Evolutionary conservation across 2,329 filamentous ascomycete genomes (phyloP), one percentile per base, ranked within the genome.

Genomic region (Pseudopithomyces maydicus): DNA sequence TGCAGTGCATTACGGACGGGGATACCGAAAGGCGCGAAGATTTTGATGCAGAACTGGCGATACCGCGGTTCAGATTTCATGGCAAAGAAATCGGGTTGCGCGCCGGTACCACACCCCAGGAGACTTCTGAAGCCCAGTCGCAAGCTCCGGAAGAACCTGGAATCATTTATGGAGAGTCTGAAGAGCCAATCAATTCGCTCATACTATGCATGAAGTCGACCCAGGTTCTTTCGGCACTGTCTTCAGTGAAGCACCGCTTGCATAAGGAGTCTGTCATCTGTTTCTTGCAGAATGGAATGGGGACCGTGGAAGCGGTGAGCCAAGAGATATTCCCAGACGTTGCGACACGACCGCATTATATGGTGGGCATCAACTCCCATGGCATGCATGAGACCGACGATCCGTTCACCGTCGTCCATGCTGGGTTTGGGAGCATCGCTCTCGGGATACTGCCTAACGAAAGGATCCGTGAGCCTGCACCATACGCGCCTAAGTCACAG

Each of bases 271-370:
- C 89, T 1, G 90, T 91, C 0, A 83, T 97, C 7, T 86, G 90
- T 57, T 84, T 96, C 54, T 74, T 96, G 54, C 89, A 92, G 55
- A 90, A 94, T 60, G 92, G 93, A 1, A 85, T 98, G 75, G 94
- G 95, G 0, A 80, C 92, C 1, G 81, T 92, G n/a, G 92, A 98
- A 47, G 84, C 88, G 47, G 82, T 97, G 39, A 92, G 91, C 66
- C 76, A 82, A 33, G 75, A 83, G 11, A 74, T 96, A 26, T 97
- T 97, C 64, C 82, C 85, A 0, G 84, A 93, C 58, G 81, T 84
- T 0, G 72, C 77, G 0, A 80, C 78, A 0, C 84, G 90, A 23
- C 95, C 95, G 2, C 86, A 85, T 54, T 97, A 96, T 66, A 81
- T 97, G 56, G 75, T 92, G 26, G 91, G 90, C 8, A 81, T 88